Evolutionary conservation across 78 protist species (phyloP).

Genomic region (Dictyostelium purpureum): DNA sequence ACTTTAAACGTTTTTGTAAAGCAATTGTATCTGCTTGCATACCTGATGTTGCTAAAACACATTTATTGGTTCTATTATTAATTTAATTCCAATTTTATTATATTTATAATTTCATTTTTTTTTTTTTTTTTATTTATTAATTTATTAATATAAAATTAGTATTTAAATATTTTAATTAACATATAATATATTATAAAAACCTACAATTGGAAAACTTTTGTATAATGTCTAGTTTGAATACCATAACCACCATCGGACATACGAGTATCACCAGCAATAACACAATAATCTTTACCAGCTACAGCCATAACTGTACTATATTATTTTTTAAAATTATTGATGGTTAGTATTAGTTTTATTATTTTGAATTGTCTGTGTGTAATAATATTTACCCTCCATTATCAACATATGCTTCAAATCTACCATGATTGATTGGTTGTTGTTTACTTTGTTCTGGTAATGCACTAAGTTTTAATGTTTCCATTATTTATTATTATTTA

Average conservation of each 20-base stretch:
- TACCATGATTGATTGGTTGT: constrained; percentile 56
- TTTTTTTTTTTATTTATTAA: neutral
- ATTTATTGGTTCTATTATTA: constrained; percentile 76
- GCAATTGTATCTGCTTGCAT: constrained; percentile 94
- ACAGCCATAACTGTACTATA: constrained; percentile 93
- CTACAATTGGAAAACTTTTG: constrained; percentile 89
- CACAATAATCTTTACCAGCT: constrained; percentile 95
- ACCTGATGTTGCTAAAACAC: constrained; percentile 94
- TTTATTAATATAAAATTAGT: neutral
- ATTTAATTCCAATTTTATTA: neutral
- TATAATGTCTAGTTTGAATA: constrained; percentile 89
- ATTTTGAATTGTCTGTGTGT: neutral
- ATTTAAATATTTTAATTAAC: neutral
- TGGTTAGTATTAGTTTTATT: neutral
- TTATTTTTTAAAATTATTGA: neutral
- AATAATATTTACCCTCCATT: constrained; percentile 77
- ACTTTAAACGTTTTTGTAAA: constrained; percentile 89
- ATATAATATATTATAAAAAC: neutral
- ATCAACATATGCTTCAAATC: constrained; percentile 79
- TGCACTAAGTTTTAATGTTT: constrained; percentile 43
- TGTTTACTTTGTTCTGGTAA: constrained; percentile 34
- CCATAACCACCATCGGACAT: constrained; percentile 92
- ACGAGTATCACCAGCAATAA: constrained; percentile 99
- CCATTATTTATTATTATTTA: neutral
- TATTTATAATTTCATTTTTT: too few relatives aligned